Conservation (phyloP, 2,329 filamentous ascomycete genomes). For the Colletotrichum lindemuthianum region DNA sequence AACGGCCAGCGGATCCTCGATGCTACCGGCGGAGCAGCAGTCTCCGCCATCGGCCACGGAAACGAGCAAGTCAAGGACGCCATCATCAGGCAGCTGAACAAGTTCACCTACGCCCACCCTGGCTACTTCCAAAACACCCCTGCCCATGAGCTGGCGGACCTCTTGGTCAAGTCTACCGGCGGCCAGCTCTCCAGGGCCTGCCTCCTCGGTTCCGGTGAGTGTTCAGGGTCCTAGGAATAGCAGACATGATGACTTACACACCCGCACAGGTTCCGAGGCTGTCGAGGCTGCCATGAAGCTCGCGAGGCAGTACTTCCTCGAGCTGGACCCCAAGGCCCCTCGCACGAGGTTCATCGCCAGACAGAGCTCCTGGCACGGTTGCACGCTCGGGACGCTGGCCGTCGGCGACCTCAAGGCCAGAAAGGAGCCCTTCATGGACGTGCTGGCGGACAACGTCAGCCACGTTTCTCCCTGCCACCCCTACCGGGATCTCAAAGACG, state of each 20-base stretch:
- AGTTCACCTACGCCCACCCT: slow-evolving; percentile 49
- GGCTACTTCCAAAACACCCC: slow-evolving; percentile 52
- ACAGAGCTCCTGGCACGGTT: slow-evolving; percentile 76
- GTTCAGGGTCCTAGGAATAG: too few relatives aligned
- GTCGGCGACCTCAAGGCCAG: slow-evolving; percentile 71
- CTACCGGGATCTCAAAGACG: slow-evolving; percentile 64
- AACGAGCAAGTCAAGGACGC: slow-evolving; percentile 60
- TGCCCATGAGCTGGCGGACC: slow-evolving; percentile 51
- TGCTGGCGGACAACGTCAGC: slow-evolving; percentile 66
- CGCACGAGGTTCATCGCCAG: slow-evolving; percentile 75
- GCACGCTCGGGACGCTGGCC: slow-evolving; percentile 73
- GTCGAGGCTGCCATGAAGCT: slow-evolving; percentile 61
- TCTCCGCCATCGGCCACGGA: slow-evolving; percentile 71
- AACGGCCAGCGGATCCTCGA: slow-evolving; percentile 69
- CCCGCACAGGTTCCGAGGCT: slow-evolving; percentile 60
- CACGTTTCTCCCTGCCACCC: slow-evolving; percentile 74
- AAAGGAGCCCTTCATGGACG: slow-evolving; percentile 69
- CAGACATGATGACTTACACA: background rate
- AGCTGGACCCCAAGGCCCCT: slow-evolving; percentile 57
- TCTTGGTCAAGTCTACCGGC: slow-evolving; percentile 48
- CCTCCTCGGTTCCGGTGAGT: slow-evolving; percentile 50
- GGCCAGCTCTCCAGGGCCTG: slow-evolving; percentile 51
- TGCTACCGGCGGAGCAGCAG: slow-evolving; percentile 73
- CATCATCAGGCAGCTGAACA: slow-evolving; percentile 41
- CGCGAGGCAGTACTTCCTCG: slow-evolving; percentile 58